Base-by-base conservation (phyloP, 768 basidiomycete species). In the Lyophyllum atratum region DNA sequence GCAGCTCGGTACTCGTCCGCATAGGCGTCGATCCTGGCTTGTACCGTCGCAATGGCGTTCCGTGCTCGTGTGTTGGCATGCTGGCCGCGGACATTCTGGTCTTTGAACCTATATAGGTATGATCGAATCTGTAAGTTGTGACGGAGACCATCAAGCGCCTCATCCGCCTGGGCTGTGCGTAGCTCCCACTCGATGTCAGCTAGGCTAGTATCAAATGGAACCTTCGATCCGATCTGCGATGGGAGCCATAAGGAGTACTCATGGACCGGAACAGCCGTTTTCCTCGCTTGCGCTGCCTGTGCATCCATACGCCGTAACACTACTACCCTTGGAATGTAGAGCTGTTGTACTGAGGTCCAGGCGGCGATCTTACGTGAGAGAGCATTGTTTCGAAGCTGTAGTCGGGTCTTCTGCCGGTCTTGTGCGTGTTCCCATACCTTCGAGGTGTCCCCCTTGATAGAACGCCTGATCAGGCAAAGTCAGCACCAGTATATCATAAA, bases 241-340 rank as follows among this genome's bases (percentile, higher is more conserved):
- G 50, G 55, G 9, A 60, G 51, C 34, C 49, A 52, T 8, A 56
- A 33, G 9, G 37, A 19, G 22, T 40, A 53, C 2, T 58, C 42
- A 14, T 48, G 33, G 1, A 52, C 22, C 15, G 31, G 25, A 8
- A 31, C 2, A 22, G 43, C 12, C 11, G 19, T 22, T 2, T 11
- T 31, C 34, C n/a, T 24, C 25, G 12, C 21, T 29, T 54, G 34
- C 34, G 14, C 14, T 10, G 48, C 33, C 11, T 40, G 31, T 12
- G 49, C 28, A 21, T 51, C 44, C 19, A 44, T 29, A 1, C 49
- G 19, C 2, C 49, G 44, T n/a, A 60, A 28, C 21, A 31, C 15
- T 26, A 50, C 26, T 1, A 57, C 22, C 11, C 21, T 22, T 14
- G 61, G 53, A 19, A 65, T 65, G 33, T 62, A 65, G 14, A 58